Evolutionary conservation across 2,329 filamentous ascomycete species (phyloP).

Genomic region (Aspergillus carbonarius): DNA sequence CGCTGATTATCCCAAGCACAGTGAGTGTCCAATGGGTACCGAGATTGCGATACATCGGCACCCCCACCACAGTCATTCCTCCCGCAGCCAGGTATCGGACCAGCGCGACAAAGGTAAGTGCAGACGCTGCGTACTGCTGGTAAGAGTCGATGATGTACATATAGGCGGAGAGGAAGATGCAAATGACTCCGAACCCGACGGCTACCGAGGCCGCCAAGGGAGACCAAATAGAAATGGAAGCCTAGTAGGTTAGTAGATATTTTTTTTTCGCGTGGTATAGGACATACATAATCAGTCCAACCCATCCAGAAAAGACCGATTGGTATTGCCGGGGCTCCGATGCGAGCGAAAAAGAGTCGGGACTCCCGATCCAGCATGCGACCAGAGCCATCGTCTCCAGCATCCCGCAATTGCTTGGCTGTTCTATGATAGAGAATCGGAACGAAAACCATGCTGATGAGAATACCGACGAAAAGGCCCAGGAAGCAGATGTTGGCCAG

Average conservation of each 20-base stretch:
- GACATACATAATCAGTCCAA: conserved; percentile 45
- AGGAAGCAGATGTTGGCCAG: conserved; percentile 50
- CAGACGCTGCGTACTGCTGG: conserved; percentile 51
- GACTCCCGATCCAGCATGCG: conserved; percentile 45
- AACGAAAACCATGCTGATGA: conserved; percentile 37
- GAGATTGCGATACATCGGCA: conserved; percentile 40
- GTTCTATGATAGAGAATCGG: conserved; percentile 50
- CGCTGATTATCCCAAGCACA: conserved; percentile 29
- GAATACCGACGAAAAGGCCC: conserved; percentile 46
- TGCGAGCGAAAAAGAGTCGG: conserved; percentile 54
- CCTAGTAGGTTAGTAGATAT: conserved; percentile 15
- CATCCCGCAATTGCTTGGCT: conserved; percentile 33
- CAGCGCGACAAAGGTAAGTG: conserved; percentile 44
- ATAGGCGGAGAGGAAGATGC: conserved; percentile 51
- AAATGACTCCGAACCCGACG: conserved; percentile 52
- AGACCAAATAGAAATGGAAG: conserved; percentile 50
- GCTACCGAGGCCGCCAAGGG: conserved; percentile 51
- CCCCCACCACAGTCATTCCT: conserved; percentile 31
- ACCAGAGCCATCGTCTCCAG: conserved; percentile 14
- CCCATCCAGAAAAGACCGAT: conserved; percentile 59
- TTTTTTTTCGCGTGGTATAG: no score
- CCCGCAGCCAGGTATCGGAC: conserved; percentile 41
- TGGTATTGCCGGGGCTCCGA: conserved; percentile 51
- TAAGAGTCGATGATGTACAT: conserved; percentile 60
- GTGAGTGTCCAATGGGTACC: conserved; percentile 43